Evolutionary conservation across 768 basidiomycete species (phyloP).

Genomic region (Crucibulum laeve): DNA sequence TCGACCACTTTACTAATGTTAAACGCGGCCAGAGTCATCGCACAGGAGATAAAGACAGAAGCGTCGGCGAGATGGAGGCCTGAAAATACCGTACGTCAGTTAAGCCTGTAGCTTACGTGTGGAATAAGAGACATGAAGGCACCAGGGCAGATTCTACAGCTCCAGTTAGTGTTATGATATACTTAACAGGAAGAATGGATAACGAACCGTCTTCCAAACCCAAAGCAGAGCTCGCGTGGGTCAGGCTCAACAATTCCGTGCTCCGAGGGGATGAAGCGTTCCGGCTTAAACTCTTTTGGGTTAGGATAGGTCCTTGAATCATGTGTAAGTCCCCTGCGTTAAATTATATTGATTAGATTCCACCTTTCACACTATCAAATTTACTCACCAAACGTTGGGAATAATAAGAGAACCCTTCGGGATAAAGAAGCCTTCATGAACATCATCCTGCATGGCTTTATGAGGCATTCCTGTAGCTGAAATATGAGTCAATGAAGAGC

Average conservation of each 20-base stretch:
- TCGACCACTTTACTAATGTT: conserved; percentile 43
- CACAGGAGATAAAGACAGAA: conserved; percentile 48
- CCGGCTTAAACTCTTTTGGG: conserved; percentile 55
- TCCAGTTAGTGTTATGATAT: not conserved
- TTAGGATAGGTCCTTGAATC: conserved; percentile 50
- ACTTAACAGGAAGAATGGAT: conserved; percentile 1
- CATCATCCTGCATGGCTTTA: conserved; percentile 52
- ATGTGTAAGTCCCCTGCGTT: conserved; percentile 43
- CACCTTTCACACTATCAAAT: too few species aligned
- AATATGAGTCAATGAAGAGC: conserved; percentile 9
- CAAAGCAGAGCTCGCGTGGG: conserved; percentile 60
- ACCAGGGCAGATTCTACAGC: conserved; percentile 45
- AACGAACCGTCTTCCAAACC: conserved; percentile 62
- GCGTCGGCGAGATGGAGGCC: conserved; percentile 53
- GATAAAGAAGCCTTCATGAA: conserved; percentile 59
- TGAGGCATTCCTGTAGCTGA: conserved; percentile 42
- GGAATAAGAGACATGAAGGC: conserved; percentile 7
- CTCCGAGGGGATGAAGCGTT: conserved; percentile 49
- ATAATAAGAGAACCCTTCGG: conserved; percentile 54
- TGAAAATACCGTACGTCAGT: conserved; percentile 13
- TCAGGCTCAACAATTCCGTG: conserved; percentile 43
- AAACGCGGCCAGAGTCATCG: conserved; percentile 48
- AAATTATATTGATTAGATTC: too few species aligned
- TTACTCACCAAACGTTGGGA: conserved; percentile 42
- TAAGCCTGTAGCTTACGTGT: not conserved